Evolutionary conservation across 1,139 yeast species (phyloP), one percentile per base, ranked within the genome.

Genomic region (Saccharomyces hybrid): DNA sequence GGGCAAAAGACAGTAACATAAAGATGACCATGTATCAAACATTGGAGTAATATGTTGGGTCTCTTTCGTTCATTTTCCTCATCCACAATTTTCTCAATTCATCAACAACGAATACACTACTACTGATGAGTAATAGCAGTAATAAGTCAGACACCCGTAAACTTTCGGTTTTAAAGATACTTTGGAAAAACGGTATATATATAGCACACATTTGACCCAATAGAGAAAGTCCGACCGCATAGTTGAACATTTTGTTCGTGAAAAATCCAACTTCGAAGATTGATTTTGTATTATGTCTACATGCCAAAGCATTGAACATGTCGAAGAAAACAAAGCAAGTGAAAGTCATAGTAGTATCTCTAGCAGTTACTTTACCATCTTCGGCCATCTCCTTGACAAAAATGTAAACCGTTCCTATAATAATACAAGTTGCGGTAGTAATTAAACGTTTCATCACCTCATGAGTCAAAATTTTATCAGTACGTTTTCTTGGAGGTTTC

Each of bases 301-400:
- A 91, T 8, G 96, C 76, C 60, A 93, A 77, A 0, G 98, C 99
- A 70, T 90, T 93, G 74, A 93, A 93, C 95, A 93, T 87, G 71
- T 93, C 99, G 66, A 84, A 93, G 56, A 91, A 76, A 11, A 93
- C 98, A 73, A 93, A 93, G 69, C 98, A 88, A 0, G 98, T 93
- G 67, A 93, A 93, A 0, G 98, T 90, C 97, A 93, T 91, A n/a
- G 99, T 93, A 12, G 98, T 91, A 69, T 91, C 98, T 72, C 98
- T 85, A 12, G 93, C 85, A 3, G 97, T 89, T 55, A 91, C 83
- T 59, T 79, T 79, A 11, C 72, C 71, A 55, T 85, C 83, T 67
- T 88, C 95, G 19, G 79, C 78, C 93, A 90, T 88, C 71, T 91
- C 97, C 58, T 81, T 80, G 52, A 88, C 75, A 68, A 89, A 93